Base-by-base conservation (phyloP, 1,284 basidiomycete genomes). In the Apiotrichum veenhuisii region DNA sequence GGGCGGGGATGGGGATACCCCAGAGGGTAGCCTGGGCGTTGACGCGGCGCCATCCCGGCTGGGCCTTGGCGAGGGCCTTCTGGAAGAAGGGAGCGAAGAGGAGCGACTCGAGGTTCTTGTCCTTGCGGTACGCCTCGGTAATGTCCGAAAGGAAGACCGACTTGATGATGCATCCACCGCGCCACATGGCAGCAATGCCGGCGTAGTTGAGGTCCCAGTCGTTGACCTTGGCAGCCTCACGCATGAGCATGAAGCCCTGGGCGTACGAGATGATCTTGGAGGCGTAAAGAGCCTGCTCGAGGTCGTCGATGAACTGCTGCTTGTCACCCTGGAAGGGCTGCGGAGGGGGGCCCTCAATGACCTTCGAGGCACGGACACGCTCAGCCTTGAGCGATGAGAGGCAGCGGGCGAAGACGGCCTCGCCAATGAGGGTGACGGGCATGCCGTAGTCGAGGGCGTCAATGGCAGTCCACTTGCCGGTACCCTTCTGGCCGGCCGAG, bases 241-340 rank as follows among this genome's bases (percentile, higher is more conserved):
- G 85, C 94, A 98, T 97, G 71, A 99, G 85, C 87, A 98, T 96
- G 83, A 98, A 99, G 68, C 96, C 96, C 81, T 99, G 96, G 25
- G 95, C 91, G 83, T 99, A 96, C 40, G 92, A 96, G 70, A 96
- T 93, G 79, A 99, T 95, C 85, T 99, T 99, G 72, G 92, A 96
- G 48, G 94, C 96, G 80, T 99, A 98, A 61, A 99, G 84, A 52
- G 95, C 95, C 79, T 98, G 96, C 81, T 98, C 95, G 64, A 99
- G 88, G 79, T 98, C 77, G 64, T 75, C 90, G 76, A 99, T 95
- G 82, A 99, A 99, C 77, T 95, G 89, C 78, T 95, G 84, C 85
- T 97, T 98, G 85, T 98, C 93, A 66, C 95, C 96, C 69, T 88
- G 87, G 89, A 98, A 98, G 42, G 86, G 80, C 77, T 95, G 89